Base-by-base conservation (phyloP, 1,284 basidiomycete species). In the Pisolithus thermaeus region DNA sequence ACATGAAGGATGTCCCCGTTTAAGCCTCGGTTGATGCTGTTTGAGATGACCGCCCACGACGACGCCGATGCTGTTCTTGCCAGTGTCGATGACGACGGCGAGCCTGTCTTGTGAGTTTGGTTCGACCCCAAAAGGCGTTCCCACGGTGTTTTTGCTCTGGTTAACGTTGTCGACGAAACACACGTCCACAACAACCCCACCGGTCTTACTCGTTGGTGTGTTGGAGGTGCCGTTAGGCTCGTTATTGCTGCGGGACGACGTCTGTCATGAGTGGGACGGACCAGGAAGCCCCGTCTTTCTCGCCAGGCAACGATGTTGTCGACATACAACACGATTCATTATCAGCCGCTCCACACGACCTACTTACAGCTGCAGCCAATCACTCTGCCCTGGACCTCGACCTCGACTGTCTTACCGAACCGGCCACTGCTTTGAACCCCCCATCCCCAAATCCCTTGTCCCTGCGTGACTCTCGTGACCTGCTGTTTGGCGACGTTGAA, bases 221-320 rank as follows among this genome's bases (percentile, higher is more conserved):
- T 32, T n/a, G 22, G 44, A 35, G 16, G 25, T 35, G 32, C 53
- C 53, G 23, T 22, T 42, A 12, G 47, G 23, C 47, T 36, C 16
- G 25, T 47, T 53, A 48, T 50, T 54, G 62, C 53, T 54, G 61
- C 12, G 52, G 60, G 50, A 56, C 54, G 56, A 50, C 47, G 46
- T 59, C 50, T 60, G 68, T 67, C 68, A 67, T 67, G 65, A 68
- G 51, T 54, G 61, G 60, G 60, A 65, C 66, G 56, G 65, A 66
- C 63, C 41, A 59, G 54, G 51, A 59, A 52, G 50, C 57, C 41
- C 55, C 64, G 47, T 56, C 66, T 60, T 64, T 65, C 49, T 52
- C 65, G 55, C 65, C 68, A 40, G 64, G 47, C 49, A 56, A 55
- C 55, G 54, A 58, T 56, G 20, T 61, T 56, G 60, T 59, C 59